phyloP scores from a whole-genome alignment of 2,329 filamentous ascomycete species.

The Colletotrichum camelliae region DNA sequence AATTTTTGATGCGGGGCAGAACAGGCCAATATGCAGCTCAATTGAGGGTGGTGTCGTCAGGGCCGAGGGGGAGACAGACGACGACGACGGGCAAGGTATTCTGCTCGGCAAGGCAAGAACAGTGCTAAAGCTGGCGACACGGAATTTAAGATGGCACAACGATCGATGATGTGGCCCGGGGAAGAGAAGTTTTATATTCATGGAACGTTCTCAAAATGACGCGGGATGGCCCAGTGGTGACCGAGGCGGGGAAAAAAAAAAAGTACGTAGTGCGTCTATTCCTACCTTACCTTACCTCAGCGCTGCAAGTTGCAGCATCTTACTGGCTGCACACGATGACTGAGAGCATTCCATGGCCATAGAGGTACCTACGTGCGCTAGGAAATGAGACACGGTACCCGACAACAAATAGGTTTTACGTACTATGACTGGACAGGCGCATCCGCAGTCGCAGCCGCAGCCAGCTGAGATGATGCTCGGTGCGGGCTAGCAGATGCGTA shows the following conservation, averaged over 20 bases:
- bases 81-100: not conserved
- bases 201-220: constrained; percentile 1
- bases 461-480: not conserved
- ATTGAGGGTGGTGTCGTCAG: not conserved
- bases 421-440: not conserved
- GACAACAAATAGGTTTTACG: not conserved
- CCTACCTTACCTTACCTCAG: not conserved
- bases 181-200: constrained; percentile 3
- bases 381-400: not conserved
- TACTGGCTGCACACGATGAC: not conserved
- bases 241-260: constrained; percentile 2
- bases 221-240: not conserved
- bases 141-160: not conserved
- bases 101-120: not conserved
- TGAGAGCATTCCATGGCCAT: not conserved
- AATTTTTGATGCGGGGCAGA: constrained; percentile 8
- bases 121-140: not conserved
- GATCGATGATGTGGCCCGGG: not conserved
- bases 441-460: not conserved
- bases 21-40: not conserved
- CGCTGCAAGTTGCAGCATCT: not conserved
- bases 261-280: not conserved
- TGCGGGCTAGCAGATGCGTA: not conserved
- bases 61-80: not conserved
- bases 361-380: not conserved